Base-by-base conservation (phyloP, 345 rosid genomes). In the Hibiscus mutabilis region DNA sequence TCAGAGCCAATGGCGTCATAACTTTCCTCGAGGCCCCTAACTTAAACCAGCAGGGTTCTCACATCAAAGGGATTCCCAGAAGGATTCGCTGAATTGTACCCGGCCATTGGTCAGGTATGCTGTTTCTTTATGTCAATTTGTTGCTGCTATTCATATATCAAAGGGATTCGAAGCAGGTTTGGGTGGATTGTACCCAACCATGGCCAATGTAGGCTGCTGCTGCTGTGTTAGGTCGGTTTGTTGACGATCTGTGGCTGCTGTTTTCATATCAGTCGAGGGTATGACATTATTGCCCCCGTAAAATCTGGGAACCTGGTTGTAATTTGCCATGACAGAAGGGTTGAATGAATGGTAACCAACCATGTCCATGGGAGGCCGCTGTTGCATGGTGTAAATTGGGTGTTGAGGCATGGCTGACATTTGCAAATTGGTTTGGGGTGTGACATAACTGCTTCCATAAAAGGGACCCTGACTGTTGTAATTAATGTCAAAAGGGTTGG, bases 81-180 rank as follows among this genome's bases (percentile, higher is more conserved):
- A 37, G 42, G 42, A 37, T 37, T 37, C 42, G 42, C 9, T 37
- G 42, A 37, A 37, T 37, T 2, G 2, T 7, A 37, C 42, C 9
- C 11, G 2, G 42, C 42, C 42, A 37, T 37, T 37, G 2, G 42
- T 7, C 42, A 8, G 42, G 10, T 37, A 37, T 37, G 42, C 42
- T 37, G 42, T 37, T 51, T 21, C 5, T 51, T 51, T n/a, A 51
- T n/a, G 56, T 6, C 56, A 51, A 7, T 16, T 51, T 51, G 22
- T 51, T n/a, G 56, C 21, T 55, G 29, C 13, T 4, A 55, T 21
- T 55, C 60, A 21, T 5, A 55, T 21, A 53, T 53, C 14, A 18
- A 64, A 56, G 6, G 83, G 78, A 58, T 67, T 73, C 22, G 66
- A 49, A 15, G 12, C 70, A 33, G 78, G 70, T 53, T 47, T 62